Base-by-base conservation (phyloP, 139 green algal species). In the Micromonas commoda region DNA sequence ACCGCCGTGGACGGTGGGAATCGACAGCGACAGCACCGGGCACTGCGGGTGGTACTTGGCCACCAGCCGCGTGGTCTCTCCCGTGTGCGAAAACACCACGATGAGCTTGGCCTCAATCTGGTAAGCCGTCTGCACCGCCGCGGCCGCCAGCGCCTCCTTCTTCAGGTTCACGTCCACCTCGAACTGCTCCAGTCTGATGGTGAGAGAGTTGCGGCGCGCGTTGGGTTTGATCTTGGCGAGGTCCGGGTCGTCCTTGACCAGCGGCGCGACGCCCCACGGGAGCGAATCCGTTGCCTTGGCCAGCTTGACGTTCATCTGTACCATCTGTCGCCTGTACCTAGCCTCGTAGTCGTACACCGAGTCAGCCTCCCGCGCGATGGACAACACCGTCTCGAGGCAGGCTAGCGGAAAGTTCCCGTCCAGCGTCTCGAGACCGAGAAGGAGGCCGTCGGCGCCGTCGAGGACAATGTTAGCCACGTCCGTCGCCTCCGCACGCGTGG, bases 381-480 rank as follows among this genome's bases (percentile, higher is more conserved):
- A 26, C 16, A 64, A 28, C 23, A 80, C 60, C 19, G 60, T 77
- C 71, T 77, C 86, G 34, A 95, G 87, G 0, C 89, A 91, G 84
- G 94, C 85, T 32, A 97, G 83, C 35, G 92, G 93, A 85, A 96
- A 97, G 39, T 81, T 85, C 33, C 93, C 93, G 34, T 90, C 89
- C 0, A 65, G 20, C n/a, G 76, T 80, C 52, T 80, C 76, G 21
- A 29, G 31, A 28, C 60, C 60, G 3, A 80, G 60, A 63, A 80
- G 65, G 35, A 74, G 63, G 21, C 33, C 76, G 63, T 80, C 76
- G 31, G 93, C 97, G 80, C 93, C 93, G 82, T 97, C 93, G 64
- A 97, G 84, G 81, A 97, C 93, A n/a, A 92, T 92, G 81, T 97
- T 97, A 76, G 93, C 93, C 20, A 97, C 93, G 79, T 97, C 93